phyloP scores from a whole-genome alignment of 177 flowering plant species.

The Vitis hybrid region DNA sequence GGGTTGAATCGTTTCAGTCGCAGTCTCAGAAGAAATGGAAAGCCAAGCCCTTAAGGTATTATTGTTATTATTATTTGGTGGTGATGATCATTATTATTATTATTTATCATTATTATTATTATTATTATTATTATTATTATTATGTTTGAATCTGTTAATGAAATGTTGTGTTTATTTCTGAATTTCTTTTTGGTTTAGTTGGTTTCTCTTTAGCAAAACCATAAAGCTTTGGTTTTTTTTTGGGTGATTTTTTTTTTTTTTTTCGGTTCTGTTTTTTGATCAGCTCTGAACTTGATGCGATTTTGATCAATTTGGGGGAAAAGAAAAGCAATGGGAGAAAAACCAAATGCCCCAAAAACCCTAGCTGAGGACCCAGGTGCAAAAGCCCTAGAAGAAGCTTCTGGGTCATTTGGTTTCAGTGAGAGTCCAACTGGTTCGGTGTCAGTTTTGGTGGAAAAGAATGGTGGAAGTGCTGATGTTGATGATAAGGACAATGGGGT shows the following conservation, averaged over 20 bases:
- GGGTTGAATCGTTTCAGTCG: too few relatives aligned
- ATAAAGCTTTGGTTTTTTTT: neutral
- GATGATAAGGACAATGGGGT: neutral
- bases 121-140: too few relatives aligned
- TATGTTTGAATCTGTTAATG: too few relatives aligned
- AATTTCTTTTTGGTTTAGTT: neutral
- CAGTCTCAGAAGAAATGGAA: too few relatives aligned
- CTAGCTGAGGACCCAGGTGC: conserved; percentile 21
- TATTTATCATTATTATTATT: too few relatives aligned
- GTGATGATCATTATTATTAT: too few relatives aligned
- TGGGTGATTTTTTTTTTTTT: neutral
- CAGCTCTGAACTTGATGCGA: conserved; percentile 13
- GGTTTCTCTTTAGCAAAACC: neutral
- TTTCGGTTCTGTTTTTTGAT: conserved; percentile 3
- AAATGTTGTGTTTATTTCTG: neutral
- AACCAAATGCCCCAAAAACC: conserved; percentile 28
- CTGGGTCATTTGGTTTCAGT: conserved; percentile 12
- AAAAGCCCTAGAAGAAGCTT: conserved; percentile 21
- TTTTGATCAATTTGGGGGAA: conserved; percentile 4
- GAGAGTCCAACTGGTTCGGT: conserved; percentile 12
- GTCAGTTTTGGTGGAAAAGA: conserved; percentile 13
- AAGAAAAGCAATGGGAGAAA: conserved; percentile 22
- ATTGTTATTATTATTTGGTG: too few relatives aligned
- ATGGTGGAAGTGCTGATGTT: conserved; percentile 8
- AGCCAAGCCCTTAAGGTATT: too few relatives aligned